Evolutionary conservation across 306 rosid genomes (phyloP).

Genomic region (Casuarina glauca): DNA sequence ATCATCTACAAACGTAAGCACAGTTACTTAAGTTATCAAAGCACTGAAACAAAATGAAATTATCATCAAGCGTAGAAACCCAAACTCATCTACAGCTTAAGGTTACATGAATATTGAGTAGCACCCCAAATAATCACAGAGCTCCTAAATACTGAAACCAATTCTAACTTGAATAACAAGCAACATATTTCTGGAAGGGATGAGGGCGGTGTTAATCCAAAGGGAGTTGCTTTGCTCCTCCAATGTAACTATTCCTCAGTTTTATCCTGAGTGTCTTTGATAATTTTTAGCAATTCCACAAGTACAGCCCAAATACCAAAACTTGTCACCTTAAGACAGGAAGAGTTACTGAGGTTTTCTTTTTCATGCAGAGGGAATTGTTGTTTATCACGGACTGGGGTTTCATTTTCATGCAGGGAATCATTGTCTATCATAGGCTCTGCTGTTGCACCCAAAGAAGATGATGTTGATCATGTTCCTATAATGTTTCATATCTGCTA

Average conservation of each 20-base stretch:
- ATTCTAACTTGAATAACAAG: background rate
- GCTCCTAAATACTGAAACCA: background rate
- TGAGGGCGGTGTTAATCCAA: no score
- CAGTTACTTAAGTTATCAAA: constrained; percentile 3
- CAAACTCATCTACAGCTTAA: background rate
- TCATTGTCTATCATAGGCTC: no score
- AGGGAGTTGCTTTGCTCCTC: background rate
- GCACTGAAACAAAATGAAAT: background rate
- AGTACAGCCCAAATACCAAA: background rate
- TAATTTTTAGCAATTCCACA: background rate
- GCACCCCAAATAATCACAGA: background rate
- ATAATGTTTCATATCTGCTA: background rate
- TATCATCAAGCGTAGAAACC: constrained; percentile 8
- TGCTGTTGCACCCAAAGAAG: background rate
- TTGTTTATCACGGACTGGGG: background rate
- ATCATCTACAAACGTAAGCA: background rate
- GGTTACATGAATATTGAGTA: background rate
- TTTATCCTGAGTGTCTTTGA: background rate
- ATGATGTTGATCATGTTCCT: background rate
- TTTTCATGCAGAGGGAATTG: background rate
- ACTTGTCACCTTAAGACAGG: background rate
- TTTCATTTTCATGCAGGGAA: background rate
- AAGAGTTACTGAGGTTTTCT: background rate
- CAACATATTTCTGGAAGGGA: no score
- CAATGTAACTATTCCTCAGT: background rate